phyloP scores from a whole-genome alignment of 1,139 yeast species.

The Yamadazyma epiphylla region DNA sequence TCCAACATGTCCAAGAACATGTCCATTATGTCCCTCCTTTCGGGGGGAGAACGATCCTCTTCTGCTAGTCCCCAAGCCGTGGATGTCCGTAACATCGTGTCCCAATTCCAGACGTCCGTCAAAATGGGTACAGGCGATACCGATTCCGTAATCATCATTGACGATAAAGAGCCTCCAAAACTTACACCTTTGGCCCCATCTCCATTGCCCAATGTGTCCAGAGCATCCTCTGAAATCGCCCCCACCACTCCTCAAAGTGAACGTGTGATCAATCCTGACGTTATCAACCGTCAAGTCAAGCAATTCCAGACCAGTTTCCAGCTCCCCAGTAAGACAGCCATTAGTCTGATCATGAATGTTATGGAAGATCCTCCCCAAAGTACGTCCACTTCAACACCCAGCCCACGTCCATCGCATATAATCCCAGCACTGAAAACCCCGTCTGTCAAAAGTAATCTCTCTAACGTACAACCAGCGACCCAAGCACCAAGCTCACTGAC shows the following conservation, averaged over 20 bases:
- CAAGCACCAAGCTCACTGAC: conserved; percentile 3
- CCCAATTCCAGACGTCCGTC: conserved; percentile 22
- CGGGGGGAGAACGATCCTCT: background rate
- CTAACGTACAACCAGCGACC: background rate
- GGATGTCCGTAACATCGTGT: conserved; percentile 14
- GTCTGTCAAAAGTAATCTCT: background rate
- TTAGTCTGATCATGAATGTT: conserved; percentile 33
- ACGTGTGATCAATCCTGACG: background rate
- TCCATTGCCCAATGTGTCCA: conserved; percentile 6
- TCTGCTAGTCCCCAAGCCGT: background rate
- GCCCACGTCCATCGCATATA: conserved; percentile 5
- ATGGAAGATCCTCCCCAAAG: conserved; percentile 21
- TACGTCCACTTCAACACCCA: conserved; percentile 4
- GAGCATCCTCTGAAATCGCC: conserved; percentile 1
- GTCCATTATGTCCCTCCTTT: background rate
- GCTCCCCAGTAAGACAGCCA: conserved; percentile 27
- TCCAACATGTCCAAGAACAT: background rate
- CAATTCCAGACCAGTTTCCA: conserved; percentile 30
- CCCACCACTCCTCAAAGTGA: background rate
- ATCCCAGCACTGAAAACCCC: background rate
- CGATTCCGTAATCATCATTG: conserved; percentile 10
- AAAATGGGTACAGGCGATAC: conserved; percentile 12
- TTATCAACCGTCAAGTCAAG: background rate
- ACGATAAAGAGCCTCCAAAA: conserved; percentile 13
- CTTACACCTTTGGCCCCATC: conserved; percentile 9